Evolutionary conservation across 306 rosid species (phyloP), one percentile per base, ranked within the genome.

Genomic region (Oemleria cerasiformis): DNA sequence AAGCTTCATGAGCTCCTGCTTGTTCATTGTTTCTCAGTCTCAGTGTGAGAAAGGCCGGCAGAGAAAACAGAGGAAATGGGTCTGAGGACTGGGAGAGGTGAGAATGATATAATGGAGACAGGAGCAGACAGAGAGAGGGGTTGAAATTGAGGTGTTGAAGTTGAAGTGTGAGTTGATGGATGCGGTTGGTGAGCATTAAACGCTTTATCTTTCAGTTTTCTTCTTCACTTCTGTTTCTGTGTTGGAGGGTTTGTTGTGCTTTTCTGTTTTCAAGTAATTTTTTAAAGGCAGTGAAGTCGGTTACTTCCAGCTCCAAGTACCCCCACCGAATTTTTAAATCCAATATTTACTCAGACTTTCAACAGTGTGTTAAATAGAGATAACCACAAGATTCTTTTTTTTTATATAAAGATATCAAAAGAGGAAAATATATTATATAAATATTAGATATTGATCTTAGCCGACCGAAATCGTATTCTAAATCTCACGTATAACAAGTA

Each of bases 1-100:
- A 82, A 82, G 38, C 84, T 87, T 87, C 87, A 82, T 66, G 73
- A 59, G 62, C 76, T 91, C 98, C 75, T 89, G 98, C 83, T 91
- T 94, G 68, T 80, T 89, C 98, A 91, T 94, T 25, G 50, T 77
- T 62, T 68, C 8, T 30, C 36, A 30, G 36, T 30, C 36, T 30
- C 3, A 30, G 36, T 30, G 3, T 1, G 53, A 51, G 49, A 70
- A 19, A 44, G 9, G 55, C 69, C 5, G 56, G 19, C 21, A n/a
- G 0, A 43, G 47, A 43, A 64, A 53, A 68, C 38, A 59, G 67
- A 45, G 67, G 8, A 49, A 56, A 71, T 47, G 47, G 53, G 34
- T 34, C 19, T 14, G 17, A 5, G 16, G 50, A 5, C 12, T 51
- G 75, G 30, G 75, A 63, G 71, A 71, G 14, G 68, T 30, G 60